Evolutionary conservation across 768 basidiomycete species (phyloP).

Genomic region (Antrodiella citrinella): DNA sequence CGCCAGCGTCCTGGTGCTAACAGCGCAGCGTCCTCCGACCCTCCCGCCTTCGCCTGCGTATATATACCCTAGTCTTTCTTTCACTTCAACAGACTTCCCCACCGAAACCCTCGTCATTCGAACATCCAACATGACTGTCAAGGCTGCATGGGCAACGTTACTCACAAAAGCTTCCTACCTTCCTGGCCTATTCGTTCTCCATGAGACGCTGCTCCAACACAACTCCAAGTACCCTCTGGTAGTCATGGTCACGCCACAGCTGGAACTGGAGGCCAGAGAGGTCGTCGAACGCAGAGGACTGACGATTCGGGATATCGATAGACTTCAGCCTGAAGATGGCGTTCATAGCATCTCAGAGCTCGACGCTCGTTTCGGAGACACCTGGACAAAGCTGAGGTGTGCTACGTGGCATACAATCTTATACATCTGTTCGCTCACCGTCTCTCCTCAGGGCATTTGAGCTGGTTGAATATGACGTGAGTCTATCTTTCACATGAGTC

Average conservation of each 20-base stretch:
- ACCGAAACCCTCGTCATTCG: no score
- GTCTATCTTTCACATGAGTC: constrained; percentile 5
- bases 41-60: no score
- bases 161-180: constrained; percentile 61
- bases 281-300: constrained; percentile 50
- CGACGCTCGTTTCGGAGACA: constrained; percentile 49
- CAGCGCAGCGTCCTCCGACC: no score
- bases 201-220: constrained; percentile 37
- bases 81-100: no score
- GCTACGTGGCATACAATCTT: no score
- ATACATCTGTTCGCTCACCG: no score
- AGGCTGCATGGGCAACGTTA: constrained; percentile 67
- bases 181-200: constrained; percentile 46
- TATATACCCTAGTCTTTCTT: no score
- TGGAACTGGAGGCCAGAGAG: constrained; percentile 30
- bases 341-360: constrained; percentile 24
- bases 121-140: constrained; percentile 15
- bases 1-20: no score
- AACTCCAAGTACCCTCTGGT: constrained; percentile 41
- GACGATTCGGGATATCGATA: constrained; percentile 46
- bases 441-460: constrained; percentile 46
- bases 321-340: constrained; percentile 43
- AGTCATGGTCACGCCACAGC: constrained; percentile 37
- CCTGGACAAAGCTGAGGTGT: constrained; percentile 57
- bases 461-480: constrained; percentile 58